Evolutionary conservation across 2,329 filamentous ascomycete genomes (phyloP), one percentile per base, ranked within the genome.

Genomic region (Zymoseptoria ardabiliae): DNA sequence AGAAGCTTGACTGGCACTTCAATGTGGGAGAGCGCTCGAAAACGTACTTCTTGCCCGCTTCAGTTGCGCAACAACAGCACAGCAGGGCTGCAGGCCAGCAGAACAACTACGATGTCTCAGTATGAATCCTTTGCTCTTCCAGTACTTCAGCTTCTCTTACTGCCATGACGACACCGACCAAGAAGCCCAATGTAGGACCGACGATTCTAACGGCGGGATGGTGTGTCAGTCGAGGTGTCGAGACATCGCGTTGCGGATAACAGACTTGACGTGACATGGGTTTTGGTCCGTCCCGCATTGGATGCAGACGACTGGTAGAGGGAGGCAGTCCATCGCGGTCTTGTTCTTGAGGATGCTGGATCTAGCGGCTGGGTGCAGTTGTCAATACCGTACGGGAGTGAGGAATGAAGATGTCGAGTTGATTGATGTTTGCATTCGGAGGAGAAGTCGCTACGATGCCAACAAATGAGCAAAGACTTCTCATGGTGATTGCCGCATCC

Each of bases 31-130:
- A 35, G 25, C 55, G 50, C 17, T 10, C 21, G 11, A 20, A 10
- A 28, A 61, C 65, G 56, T 41, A 67, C 64, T 61, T 71, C 62
- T 74, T 74, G 30, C 72, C 72, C 8, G 70, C 64, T 30, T 74
- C 71, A 9, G 71, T 74, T 5, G 68, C 66, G 55, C 72, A 73
- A 64, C 72, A 74, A 25, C 72, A 70, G 58, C 72, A 74, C 58
- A 74, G 66, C 6, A 74, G 63, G 4, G 72, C 68, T 17, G 72
- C 72, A 10, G 72, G 72, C 72, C 72, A 74, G 62, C 72, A 74
- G 11, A 74, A 61, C 28, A 74, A 64, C 68, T 69, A 13, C 11
- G 22, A 48, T 4, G 10, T 20, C 25, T 60, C 52, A 64, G 48
- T 22, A 2, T 17, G n/a, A 55, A n/a, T 50, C 10, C 7, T 1